Conservation (phyloP, 768 basidiomycete species). For the Dacryopinax spathularia region DNA sequence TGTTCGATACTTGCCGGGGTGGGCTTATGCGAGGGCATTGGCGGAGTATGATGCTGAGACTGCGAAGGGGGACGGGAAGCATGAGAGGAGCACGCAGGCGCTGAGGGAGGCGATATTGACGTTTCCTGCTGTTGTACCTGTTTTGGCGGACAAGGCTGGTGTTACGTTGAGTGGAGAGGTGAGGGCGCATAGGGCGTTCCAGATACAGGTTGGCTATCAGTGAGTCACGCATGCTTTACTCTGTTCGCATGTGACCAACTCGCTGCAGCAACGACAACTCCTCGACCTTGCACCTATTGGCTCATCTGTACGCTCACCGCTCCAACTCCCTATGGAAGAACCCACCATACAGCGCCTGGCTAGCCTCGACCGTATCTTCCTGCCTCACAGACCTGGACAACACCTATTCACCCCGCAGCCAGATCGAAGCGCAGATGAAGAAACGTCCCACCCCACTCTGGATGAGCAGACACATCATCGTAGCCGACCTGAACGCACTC, state of each 20-base stretch:
- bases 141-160: constrained; percentile 78
- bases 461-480: constrained; percentile 61
- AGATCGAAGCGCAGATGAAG: constrained; percentile 23
- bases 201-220: constrained; percentile 54
- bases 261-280: constrained; percentile 12
- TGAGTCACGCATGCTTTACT: constrained; percentile 22
- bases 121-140: constrained; percentile 69
- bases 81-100: constrained; percentile 47
- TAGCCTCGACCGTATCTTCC: constrained; percentile 39
- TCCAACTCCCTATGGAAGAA: constrained; percentile 74
- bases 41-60: constrained; percentile 44
- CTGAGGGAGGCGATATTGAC: constrained; percentile 56
- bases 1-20: constrained; percentile 59
- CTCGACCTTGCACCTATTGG: constrained; percentile 58
- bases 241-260: not conserved
- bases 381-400: constrained; percentile 26
- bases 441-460: constrained; percentile 16
- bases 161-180: constrained; percentile 44
- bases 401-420: constrained; percentile 14
- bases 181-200: constrained; percentile 47
- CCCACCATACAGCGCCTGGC: constrained; percentile 47
- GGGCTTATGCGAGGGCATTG: constrained; percentile 57
- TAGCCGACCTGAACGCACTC: constrained; percentile 42
- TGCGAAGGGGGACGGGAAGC: constrained; percentile 30
- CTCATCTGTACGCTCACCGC: constrained; percentile 75